These are phyloP conservation scores for Hericium rajendrae DNA, from an alignment of 768 basidiomycete genomes.

Conservation along the genomic window DNA sequence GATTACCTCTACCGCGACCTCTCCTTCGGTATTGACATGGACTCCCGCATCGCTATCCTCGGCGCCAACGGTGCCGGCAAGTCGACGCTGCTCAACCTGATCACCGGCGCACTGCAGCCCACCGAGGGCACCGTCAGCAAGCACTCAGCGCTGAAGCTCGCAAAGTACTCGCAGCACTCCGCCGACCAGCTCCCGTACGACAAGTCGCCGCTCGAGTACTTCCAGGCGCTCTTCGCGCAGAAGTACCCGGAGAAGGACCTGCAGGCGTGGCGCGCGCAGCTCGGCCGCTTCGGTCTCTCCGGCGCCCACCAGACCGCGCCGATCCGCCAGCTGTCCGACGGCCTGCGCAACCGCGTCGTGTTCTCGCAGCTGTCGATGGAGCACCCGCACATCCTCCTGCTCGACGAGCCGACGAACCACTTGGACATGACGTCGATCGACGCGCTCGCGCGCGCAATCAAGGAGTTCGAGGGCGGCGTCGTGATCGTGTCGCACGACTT, in stretches of 20 bases:
- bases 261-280: slow-evolving; percentile 88
- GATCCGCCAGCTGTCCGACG: slow-evolving; percentile 92
- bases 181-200: slow-evolving; percentile 98
- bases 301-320: slow-evolving; percentile 90
- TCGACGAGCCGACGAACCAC: slow-evolving; percentile 95
- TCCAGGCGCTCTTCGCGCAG: slow-evolving; percentile 66
- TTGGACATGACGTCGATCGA: slow-evolving; percentile 98
- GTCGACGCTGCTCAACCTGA: slow-evolving; percentile 83
- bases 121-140: slow-evolving; percentile 80
- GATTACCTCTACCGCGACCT: slow-evolving; percentile 84
- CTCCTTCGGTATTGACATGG: slow-evolving; percentile 98
- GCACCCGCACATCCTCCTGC: slow-evolving; percentile 87
- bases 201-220: slow-evolving; percentile 84
- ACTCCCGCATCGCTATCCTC: slow-evolving; percentile 90
- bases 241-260: slow-evolving; percentile 94
- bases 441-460: slow-evolving; percentile 90
- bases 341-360: slow-evolving; percentile 93
- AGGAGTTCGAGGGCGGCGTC: slow-evolving; percentile 94
- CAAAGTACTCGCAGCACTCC: slow-evolving; percentile 98
- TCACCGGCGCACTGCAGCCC: slow-evolving; percentile 76
- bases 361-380: slow-evolving; percentile 97
- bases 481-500: slow-evolving; percentile 99
- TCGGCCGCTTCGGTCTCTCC: slow-evolving; percentile 92
- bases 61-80: slow-evolving; percentile 96
- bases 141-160: slow-evolving; percentile 84